These are phyloP conservation scores for Colletotrichum neosansevieriae DNA, from an alignment of 2,329 filamentous ascomycete species.

Conservation along the genomic window DNA sequence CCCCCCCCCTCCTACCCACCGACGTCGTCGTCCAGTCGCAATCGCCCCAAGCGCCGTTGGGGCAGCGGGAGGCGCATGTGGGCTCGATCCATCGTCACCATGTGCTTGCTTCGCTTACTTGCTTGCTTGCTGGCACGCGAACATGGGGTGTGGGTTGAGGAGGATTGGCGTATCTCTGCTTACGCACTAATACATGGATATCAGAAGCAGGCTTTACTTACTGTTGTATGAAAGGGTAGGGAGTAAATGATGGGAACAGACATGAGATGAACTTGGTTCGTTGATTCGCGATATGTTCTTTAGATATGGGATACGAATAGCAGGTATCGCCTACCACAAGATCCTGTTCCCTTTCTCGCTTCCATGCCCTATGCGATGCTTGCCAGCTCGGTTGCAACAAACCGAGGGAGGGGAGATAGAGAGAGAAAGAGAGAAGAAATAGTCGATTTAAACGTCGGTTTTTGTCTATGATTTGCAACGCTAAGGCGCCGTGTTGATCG, in stretches of 20 bases:
- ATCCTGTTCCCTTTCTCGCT: background rate
- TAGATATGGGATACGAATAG: no score
- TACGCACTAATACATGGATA: no score
- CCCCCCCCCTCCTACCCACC: background rate
- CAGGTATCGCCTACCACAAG: no score
- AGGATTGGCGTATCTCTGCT: no score
- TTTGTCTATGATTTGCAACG: constrained; percentile 11
- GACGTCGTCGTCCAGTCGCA: constrained; percentile 22
- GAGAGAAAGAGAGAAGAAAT: background rate
- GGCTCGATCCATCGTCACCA: constrained; percentile 22
- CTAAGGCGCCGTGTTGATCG: constrained; percentile 6
- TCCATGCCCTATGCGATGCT: constrained; percentile 12
- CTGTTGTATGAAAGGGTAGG: no score
- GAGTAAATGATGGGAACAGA: no score
- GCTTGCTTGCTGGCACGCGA: background rate
- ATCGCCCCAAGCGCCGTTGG: constrained; percentile 37
- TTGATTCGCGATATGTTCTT: no score
- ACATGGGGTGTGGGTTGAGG: background rate
- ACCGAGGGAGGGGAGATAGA: constrained; percentile 6
- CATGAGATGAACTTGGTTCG: no score
- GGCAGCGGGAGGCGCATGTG: constrained; percentile 34
- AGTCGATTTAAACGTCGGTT: constrained; percentile 2
- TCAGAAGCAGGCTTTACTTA: no score
- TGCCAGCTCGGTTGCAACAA: constrained; percentile 29
- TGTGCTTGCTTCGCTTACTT: constrained; percentile 17